Conservation (phyloP, 1,284 basidiomycete species). For the Erythrobasidium hasegawianum region DNA sequence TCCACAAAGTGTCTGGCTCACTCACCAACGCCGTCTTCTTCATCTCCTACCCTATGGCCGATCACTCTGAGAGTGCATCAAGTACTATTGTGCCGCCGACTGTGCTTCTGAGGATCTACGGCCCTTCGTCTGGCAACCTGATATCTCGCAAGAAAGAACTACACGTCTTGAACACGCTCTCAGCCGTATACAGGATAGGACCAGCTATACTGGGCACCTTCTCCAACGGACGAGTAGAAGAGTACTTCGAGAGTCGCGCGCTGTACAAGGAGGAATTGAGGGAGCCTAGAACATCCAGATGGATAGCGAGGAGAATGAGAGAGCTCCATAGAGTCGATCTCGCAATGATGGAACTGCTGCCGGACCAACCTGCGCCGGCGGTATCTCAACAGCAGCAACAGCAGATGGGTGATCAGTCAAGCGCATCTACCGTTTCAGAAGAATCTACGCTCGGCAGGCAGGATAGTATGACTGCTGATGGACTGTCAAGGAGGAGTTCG, state of each 20-base stretch:
- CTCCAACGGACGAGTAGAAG: constrained; percentile 84
- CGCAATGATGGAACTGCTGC: constrained; percentile 57
- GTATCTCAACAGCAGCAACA: too few relatives aligned
- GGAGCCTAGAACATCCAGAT: constrained; percentile 66
- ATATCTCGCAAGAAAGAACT: constrained; percentile 81
- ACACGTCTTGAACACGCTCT: constrained; percentile 78
- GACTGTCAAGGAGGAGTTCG: neutral
- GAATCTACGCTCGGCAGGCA: neutral
- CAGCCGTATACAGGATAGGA: constrained; percentile 81
- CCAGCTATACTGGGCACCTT: constrained; percentile 89
- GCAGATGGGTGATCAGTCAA: neutral
- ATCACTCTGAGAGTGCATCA: too few relatives aligned
- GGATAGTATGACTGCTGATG: neutral
- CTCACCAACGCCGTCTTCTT: constrained; percentile 94
- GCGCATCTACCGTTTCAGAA: neutral
- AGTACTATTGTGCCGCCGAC: too few relatives aligned
- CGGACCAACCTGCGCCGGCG: constrained; percentile 23
- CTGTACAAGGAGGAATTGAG: constrained; percentile 72
- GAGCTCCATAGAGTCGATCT: constrained; percentile 88
- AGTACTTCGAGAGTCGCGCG: constrained; percentile 83
- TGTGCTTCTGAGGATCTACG: constrained; percentile 81
- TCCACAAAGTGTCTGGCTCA: constrained; percentile 59
- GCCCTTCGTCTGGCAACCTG: constrained; percentile 73
- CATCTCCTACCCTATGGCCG: constrained; percentile 56
- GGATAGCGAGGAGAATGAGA: constrained; percentile 85